Evolutionary conservation across 495 filamentous ascomycete genomes (phyloP).

Genomic region (Xylaria acuta): DNA sequence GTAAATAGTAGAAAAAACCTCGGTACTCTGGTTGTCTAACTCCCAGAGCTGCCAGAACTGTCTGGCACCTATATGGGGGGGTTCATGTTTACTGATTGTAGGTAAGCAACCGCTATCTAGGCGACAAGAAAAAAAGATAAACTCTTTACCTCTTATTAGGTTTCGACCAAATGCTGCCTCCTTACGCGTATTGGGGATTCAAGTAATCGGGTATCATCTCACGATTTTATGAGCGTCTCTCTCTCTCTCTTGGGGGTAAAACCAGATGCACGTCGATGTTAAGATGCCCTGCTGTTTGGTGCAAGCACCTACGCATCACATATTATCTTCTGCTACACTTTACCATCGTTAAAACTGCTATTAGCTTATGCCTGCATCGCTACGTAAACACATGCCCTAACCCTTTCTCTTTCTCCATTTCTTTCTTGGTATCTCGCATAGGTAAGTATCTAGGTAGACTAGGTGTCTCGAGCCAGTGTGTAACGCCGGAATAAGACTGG

Average conservation of each 20-base stretch:
- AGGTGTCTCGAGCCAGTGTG: not conserved
- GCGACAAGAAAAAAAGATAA: not conserved
- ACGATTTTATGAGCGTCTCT: not conserved
- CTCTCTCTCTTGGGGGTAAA: not conserved
- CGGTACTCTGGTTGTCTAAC: not conserved
- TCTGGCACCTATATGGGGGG: not conserved
- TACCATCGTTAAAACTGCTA: no score
- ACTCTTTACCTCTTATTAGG: not conserved
- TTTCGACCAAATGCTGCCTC: not conserved
- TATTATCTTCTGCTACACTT: no score
- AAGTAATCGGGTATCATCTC: not conserved
- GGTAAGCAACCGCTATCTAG: not conserved
- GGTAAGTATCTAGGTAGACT: not conserved
- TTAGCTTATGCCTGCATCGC: no score
- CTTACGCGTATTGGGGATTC: not conserved
- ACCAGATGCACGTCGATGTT: not conserved
- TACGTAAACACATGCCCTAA: no score
- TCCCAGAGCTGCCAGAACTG: not conserved
- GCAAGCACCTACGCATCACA: not conserved
- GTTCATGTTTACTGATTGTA: not conserved
- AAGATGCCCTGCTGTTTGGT: not conserved
- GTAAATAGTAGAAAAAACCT: not conserved
- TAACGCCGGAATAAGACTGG: no score
- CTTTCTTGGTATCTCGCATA: not conserved
- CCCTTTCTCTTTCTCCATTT: no score